These are phyloP conservation scores for Pythium monospermum DNA, from an alignment of 352 stramenopile genomes.

Conservation along the genomic window DNA sequence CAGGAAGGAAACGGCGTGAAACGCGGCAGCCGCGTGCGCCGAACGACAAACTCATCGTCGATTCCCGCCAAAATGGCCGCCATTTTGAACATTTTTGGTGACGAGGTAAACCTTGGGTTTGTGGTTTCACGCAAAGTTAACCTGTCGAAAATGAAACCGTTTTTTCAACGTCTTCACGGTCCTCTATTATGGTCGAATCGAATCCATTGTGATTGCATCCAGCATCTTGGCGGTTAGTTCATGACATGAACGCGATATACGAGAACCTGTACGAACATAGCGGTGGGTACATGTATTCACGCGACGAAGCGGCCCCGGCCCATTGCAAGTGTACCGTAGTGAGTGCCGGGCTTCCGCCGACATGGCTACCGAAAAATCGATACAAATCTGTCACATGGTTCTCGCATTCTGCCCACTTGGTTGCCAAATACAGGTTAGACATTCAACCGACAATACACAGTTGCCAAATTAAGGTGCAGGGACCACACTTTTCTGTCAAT, in stretches of 20 bases:
- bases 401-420: not conserved
- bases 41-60: conserved; percentile 33
- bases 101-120: no score
- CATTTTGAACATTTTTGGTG: conserved; percentile 6
- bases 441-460: no score
- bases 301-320: no score
- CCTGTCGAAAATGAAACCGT: not conserved
- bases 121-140: not conserved
- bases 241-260: no score
- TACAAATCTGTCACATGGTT: conserved; percentile 12
- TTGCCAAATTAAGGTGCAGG: conserved; percentile 5
- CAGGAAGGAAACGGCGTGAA: conserved; percentile 49
- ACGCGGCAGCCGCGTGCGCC: conserved; percentile 31
- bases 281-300: no score
- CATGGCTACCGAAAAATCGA: conserved; percentile 9
- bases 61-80: conserved; percentile 3
- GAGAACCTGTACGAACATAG: no score
- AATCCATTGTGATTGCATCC: not conserved
- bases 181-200: not conserved
- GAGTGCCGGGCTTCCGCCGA: not conserved
- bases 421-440: no score
- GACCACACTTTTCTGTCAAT: no score
- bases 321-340: no score
- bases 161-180: not conserved
- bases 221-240: no score